Base-by-base conservation (phyloP, 2,329 filamentous ascomycete species). In the Alternaria postmessia region DNA sequence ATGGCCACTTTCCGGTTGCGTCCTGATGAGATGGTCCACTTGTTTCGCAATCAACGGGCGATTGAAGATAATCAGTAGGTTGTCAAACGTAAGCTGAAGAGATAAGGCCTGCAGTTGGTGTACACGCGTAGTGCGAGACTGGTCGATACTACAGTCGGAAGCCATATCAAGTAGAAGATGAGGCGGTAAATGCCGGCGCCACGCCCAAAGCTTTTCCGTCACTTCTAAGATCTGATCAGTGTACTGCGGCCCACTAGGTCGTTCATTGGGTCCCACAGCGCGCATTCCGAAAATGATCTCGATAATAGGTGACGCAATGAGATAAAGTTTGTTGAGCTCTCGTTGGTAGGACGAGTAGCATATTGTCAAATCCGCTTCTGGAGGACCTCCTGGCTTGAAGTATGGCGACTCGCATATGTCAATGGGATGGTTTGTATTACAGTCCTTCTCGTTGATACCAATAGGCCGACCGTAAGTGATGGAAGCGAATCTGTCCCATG, bases 361-460 rank as follows among this genome's bases (percentile, higher is more conserved):
- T n/a, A 64, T 62, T 1, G 56, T 24, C 12, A 30, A 14, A 14
- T 59, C 51, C 18, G 44, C 24, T 2, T 32, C 30, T 28, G 14
- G 20, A 22, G 39, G 7, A 12, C 26, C 12, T n/a, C 12, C 36
- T 18, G 26, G 4, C 7, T 30, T 46, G 59, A 78, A 79, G 16
- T 56, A 65, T 1, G 71, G 72, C 38, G 71, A 75, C 47, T 80
- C 78, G 6, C 63, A 58, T 6, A 75, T 62, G 47, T 80, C 75
- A 0, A 65, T 63, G 1, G 79, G 80, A 68, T 78, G 79, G 3
- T 59, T 44, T 16, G 76, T 68, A 43, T 73, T 75, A 59, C 78
- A 81, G 41, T 81, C 79, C 51, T 78, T 77, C 58, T 81, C 79
- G 39, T 81, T 79, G 36, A 81, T 81, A 3, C 79, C 75, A 26